phyloP scores from a whole-genome alignment of 139 green algal species.

The Limnomonas spitsbergensis region DNA sequence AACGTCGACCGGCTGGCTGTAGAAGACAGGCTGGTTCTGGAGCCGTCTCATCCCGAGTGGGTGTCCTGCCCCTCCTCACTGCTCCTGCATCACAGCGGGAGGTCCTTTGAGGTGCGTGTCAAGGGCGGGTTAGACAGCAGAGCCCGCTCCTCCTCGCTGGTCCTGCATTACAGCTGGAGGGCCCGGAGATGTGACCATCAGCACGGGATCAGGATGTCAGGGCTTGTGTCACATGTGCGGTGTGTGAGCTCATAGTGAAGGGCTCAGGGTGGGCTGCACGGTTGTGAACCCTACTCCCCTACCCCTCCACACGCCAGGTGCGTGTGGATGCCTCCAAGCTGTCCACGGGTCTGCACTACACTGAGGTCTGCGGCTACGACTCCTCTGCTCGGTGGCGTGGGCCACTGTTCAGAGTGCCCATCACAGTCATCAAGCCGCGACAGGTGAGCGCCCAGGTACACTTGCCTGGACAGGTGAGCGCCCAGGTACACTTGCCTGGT shows the following conservation, averaged over 20 bases:
- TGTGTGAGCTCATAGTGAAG: too few species aligned
- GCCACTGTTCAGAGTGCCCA: constrained; percentile 74
- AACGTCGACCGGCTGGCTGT: constrained; percentile 58
- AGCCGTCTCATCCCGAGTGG: constrained; percentile 48
- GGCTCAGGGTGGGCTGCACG: too few species aligned
- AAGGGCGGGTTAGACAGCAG: background rate
- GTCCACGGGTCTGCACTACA: constrained; percentile 74
- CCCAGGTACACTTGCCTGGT: background rate
- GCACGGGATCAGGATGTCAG: too few species aligned
- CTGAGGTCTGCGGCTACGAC: constrained; percentile 43
- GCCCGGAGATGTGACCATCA: too few species aligned
- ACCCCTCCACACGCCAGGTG: constrained; percentile 56
- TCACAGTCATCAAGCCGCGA: constrained; percentile 70
- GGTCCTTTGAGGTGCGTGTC: constrained; percentile 65
- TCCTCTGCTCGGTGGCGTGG: constrained; percentile 58
- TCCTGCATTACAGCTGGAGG: too few species aligned
- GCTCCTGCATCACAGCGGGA: constrained; percentile 72
- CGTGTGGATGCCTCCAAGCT: constrained; percentile 63
- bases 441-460: constrained; percentile 14
- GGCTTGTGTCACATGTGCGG: too few species aligned
- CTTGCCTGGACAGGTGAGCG: background rate
- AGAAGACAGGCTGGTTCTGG: constrained; percentile 36
- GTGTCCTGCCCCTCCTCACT: constrained; percentile 61
- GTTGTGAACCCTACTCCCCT: too few species aligned
- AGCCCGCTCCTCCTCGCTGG: background rate